Conservation (phyloP, 805 yeast genomes). For the Teunomyces atbi region DNA sequence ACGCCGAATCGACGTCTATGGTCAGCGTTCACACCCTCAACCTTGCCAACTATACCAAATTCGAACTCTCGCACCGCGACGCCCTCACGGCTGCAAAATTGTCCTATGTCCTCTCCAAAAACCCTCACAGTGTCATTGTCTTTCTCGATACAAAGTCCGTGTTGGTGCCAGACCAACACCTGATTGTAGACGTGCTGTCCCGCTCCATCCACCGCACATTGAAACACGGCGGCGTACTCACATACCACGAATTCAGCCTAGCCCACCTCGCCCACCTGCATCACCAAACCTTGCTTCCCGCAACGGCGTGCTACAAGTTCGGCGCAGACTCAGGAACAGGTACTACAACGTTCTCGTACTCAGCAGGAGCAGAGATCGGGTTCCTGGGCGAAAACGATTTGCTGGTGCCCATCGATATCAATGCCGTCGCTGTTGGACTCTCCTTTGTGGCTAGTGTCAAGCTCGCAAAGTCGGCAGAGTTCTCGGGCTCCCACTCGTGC, state of each 20-base stretch:
- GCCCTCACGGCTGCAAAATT: constrained; percentile 10
- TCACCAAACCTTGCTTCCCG: constrained; percentile 11
- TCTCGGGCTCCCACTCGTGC: constrained; percentile 18
- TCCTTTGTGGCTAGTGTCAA: constrained; percentile 6
- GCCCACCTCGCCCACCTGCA: not conserved
- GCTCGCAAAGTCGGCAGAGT: constrained; percentile 8
- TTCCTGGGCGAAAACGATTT: not conserved
- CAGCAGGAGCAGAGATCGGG: not conserved
- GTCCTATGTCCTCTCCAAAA: constrained; percentile 10
- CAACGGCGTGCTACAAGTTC: constrained; percentile 11
- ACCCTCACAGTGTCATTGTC: constrained; percentile 10
- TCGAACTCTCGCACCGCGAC: constrained; percentile 8
- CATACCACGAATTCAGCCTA: constrained; percentile 5
- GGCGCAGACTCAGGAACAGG: not conserved
- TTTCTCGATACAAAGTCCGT: constrained; percentile 18
- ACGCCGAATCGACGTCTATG: not conserved
- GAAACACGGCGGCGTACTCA: not conserved
- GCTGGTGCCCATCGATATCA: not conserved
- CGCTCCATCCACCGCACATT: not conserved
- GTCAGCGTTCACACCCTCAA: not conserved
- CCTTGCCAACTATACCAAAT: not conserved
- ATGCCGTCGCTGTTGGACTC: constrained; percentile 2
- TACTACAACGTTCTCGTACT: not conserved
- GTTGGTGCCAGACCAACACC: constrained; percentile 13
- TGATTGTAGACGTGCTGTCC: constrained; percentile 1